Percentiles rank a stretch among this genome's conserved stretches.
Conservation (phyloP, 306 rosid genomes). For the Cicer pinnatifidum region DNA sequence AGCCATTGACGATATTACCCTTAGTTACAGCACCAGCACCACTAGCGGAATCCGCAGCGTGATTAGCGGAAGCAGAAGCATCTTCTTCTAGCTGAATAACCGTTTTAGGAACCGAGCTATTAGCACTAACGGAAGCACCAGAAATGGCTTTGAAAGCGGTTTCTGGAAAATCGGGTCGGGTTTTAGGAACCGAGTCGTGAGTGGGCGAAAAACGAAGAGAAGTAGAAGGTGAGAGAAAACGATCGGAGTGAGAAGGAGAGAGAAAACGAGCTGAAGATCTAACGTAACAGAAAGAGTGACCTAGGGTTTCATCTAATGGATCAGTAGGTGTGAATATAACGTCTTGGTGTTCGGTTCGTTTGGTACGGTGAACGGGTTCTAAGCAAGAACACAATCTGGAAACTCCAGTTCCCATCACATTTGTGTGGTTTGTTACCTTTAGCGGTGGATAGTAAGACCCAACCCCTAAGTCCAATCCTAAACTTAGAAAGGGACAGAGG, state of each 20-base stretch:
- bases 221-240: slow-evolving; percentile 75
- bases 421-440: slow-evolving; percentile 45
- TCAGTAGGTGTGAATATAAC: slow-evolving; percentile 59
- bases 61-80: slow-evolving; percentile 47
- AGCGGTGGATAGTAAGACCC: background rate
- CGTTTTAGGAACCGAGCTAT: slow-evolving; percentile 76
- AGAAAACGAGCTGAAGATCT: slow-evolving; percentile 84
- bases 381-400: slow-evolving; percentile 76
- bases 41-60: slow-evolving; percentile 46
- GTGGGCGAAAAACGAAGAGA: slow-evolving; percentile 88
- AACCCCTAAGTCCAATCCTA: slow-evolving; percentile 33
- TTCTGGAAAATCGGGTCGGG: slow-evolving; percentile 67
- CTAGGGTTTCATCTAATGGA: slow-evolving; percentile 93
- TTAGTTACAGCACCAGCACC: slow-evolving; percentile 17
- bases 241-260: slow-evolving; percentile 84
- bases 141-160: slow-evolving; percentile 84
- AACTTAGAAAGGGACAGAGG: slow-evolving; percentile 36
- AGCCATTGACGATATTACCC: slow-evolving; percentile 73
- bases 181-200: slow-evolving; percentile 48
- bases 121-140: slow-evolving; percentile 97
- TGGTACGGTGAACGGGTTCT: slow-evolving; percentile 56
- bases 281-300: slow-evolving; percentile 95
- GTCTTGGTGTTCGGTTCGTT: slow-evolving; percentile 54
- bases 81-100: slow-evolving; percentile 72
- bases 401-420: slow-evolving; percentile 93